Percentiles rank a stretch among this genome's conserved stretches.
Evolutionary conservation across 805 yeast species (phyloP).

Genomic region (Ogataea kodamae): DNA sequence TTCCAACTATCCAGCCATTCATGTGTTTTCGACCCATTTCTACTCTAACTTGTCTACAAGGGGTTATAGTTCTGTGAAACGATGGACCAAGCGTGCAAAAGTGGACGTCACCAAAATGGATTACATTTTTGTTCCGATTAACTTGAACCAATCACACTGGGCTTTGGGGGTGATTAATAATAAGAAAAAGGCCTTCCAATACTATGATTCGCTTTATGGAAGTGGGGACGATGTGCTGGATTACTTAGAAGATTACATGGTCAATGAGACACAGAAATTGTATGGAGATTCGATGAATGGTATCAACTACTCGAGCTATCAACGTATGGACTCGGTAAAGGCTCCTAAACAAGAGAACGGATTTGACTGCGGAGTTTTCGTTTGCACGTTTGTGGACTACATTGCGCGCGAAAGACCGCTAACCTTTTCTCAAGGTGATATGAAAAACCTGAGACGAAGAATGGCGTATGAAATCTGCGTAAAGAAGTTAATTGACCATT

Average conservation of each 20-base stretch:
- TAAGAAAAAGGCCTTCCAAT: conserved; percentile 51
- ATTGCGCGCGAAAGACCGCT: conserved; percentile 50
- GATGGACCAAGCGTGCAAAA: conserved; percentile 81
- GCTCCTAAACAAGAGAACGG: conserved; percentile 89
- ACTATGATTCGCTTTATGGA: conserved; percentile 72
- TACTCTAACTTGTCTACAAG: conserved; percentile 63
- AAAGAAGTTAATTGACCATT: conserved; percentile 18
- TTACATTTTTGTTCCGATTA: conserved; percentile 79
- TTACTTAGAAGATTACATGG: conserved; percentile 57
- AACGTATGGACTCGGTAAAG: conserved; percentile 22
- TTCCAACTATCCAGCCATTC: conserved; percentile 36
- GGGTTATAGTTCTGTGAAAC: conserved; percentile 77
- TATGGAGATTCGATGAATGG: conserved; percentile 37
- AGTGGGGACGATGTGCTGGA: conserved; percentile 44
- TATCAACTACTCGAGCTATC: conserved; percentile 28
- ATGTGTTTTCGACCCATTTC: conserved; percentile 86
- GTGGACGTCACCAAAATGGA: conserved; percentile 61
- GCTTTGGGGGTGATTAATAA: conserved; percentile 79
- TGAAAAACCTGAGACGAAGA: conserved; percentile 59
- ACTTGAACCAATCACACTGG: conserved; percentile 85
- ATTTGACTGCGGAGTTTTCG: conserved; percentile 91
- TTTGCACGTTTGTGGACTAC: conserved; percentile 72
- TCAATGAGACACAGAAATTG: conserved; percentile 59
- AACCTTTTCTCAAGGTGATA: conserved; percentile 62
- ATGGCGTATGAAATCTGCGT: conserved; percentile 59